Conservation (phyloP, 192 early-diverging fungal species). For the Backusella liffmaniae region DNA sequence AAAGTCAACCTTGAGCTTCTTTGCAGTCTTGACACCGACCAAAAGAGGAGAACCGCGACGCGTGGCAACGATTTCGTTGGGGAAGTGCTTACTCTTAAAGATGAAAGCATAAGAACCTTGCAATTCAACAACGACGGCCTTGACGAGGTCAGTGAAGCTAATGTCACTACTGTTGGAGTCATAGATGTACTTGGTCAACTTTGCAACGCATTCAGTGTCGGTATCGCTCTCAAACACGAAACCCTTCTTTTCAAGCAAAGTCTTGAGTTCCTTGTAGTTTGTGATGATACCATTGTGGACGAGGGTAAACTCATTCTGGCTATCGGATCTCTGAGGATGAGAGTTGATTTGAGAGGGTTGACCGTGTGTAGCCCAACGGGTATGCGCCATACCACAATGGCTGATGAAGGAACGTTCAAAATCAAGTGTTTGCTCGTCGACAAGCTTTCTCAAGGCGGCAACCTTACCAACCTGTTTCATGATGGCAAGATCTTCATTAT, state of each 20-base stretch:
- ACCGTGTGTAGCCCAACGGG: constrained; percentile 99
- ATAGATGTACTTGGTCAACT: constrained; percentile 96
- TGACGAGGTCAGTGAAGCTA: constrained; percentile 89
- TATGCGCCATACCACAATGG: constrained; percentile 96
- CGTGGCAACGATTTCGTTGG: constrained; percentile 91
- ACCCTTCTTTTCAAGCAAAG: constrained; percentile 94
- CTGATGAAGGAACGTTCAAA: constrained; percentile 77
- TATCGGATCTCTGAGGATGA: constrained; percentile 96
- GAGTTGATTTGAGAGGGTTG: constrained; percentile 92
- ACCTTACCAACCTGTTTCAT: constrained; percentile 98
- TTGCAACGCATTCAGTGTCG: constrained; percentile 97
- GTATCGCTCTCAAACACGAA: constrained; percentile 96
- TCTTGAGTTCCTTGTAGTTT: constrained; percentile 98
- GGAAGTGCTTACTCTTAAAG: constrained; percentile 93
- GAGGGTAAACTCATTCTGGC: constrained; percentile 86
- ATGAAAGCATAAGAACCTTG: constrained; percentile 97
- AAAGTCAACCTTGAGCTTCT: constrained; percentile 99
- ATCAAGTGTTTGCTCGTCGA: constrained; percentile 74
- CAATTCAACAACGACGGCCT: constrained; percentile 97
- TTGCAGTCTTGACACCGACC: constrained; percentile 95
- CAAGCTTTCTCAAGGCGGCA: constrained; percentile 77
- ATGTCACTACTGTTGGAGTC: constrained; percentile 83
- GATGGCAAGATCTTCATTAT: constrained; percentile 69
- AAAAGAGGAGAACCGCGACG: constrained; percentile 97
- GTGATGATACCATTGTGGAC: constrained; percentile 99